Conservation (phyloP, 352 stramenopile genomes). For the Nothophytophthora sp. region DNA sequence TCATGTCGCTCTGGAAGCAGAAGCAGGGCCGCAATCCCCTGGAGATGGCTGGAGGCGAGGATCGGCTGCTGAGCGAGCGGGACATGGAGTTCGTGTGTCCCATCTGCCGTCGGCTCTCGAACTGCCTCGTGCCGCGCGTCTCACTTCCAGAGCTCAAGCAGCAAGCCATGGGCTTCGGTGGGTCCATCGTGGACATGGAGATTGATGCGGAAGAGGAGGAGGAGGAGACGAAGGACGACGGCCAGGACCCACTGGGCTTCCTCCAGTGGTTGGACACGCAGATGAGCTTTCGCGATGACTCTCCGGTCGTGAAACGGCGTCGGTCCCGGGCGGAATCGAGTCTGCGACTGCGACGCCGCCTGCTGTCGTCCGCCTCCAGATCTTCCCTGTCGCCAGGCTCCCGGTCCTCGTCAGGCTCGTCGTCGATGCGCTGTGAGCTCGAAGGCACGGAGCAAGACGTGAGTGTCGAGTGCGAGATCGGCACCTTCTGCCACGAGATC, state of each 20-base stretch:
- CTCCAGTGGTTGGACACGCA: conserved; percentile 52
- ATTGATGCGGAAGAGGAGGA: conserved; percentile 33
- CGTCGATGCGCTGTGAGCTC: conserved; percentile 7
- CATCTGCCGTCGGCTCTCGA: conserved; percentile 74
- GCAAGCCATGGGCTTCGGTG: conserved; percentile 7
- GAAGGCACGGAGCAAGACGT: conserved; percentile 26
- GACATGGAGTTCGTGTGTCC: conserved; percentile 81
- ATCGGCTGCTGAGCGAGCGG: conserved; percentile 64
- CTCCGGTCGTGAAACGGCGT: conserved; percentile 35
- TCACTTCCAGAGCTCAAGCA: conserved; percentile 15
- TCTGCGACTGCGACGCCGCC: conserved; percentile 29
- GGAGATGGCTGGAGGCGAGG: conserved; percentile 48
- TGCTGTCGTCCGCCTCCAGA: conserved; percentile 34
- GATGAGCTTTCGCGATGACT: conserved; percentile 54
- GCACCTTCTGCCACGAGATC: conserved; percentile 60
- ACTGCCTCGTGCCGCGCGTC: conserved; percentile 63
- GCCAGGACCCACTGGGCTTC: conserved; percentile 39
- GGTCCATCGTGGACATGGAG: conserved; percentile 15
- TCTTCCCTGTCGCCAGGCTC: conserved; percentile 28
- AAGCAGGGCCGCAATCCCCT: conserved; percentile 42
- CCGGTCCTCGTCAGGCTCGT: conserved; percentile 15
- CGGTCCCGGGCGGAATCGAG: conserved; percentile 42
- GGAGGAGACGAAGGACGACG: conserved; percentile 39
- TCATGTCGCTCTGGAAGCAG: conserved; percentile 70
- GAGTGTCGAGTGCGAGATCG: conserved; percentile 39